Base-by-base conservation (phyloP, 768 basidiomycete genomes). In the Rhodotorula kratochvilovae region DNA sequence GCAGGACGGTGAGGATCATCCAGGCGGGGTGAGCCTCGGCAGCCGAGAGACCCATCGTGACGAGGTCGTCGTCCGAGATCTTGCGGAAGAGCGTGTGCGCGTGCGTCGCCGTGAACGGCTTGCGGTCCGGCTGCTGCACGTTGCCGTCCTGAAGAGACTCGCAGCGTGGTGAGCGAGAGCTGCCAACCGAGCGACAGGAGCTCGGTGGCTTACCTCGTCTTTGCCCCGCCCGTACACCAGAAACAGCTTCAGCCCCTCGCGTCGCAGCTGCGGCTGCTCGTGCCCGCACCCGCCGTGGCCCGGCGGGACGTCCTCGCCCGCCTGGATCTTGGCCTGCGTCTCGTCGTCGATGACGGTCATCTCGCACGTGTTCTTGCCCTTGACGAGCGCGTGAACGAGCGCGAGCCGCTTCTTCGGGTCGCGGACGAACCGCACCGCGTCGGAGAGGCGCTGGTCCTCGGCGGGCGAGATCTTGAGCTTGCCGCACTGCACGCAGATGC, bases 1-100 rank as follows among this genome's bases (percentile, higher is more conserved):
- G 96, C 80, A 98, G 85, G 48, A 97, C 92, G 0, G 96, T 98
- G 53, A 98, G 83, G 75, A 99, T 96, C 96, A 99, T 98, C 96
- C 96, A 99, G 78, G 97, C 92, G 5, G 96, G 96, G 53, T 94
- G 87, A 13, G 96, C 95, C 79, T 96, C 98, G 79, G 92, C 91
- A 68, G 93, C 91, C 36, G 90, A 94, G 17, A 98, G 87, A 48
- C 96, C 96, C 74, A 98, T 86, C 36, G 93, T 84, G 73, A 88
- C 86, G 25, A 98, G 85, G 79, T 98, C 95, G 21, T 87, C 85
- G 71, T 92, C 88, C 13, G 91, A 86, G 82, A 98, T 92, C 85
- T 97, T 97, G 82, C 91, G 91, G 80, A 98, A 87, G n/a, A 91
- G 88, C 54, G 89, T 89, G 81, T 93, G 90, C n/a, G 90, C 90